Conservation (phyloP, 352 stramenopile genomes). For the Phytophthora pluvialis region DNA sequence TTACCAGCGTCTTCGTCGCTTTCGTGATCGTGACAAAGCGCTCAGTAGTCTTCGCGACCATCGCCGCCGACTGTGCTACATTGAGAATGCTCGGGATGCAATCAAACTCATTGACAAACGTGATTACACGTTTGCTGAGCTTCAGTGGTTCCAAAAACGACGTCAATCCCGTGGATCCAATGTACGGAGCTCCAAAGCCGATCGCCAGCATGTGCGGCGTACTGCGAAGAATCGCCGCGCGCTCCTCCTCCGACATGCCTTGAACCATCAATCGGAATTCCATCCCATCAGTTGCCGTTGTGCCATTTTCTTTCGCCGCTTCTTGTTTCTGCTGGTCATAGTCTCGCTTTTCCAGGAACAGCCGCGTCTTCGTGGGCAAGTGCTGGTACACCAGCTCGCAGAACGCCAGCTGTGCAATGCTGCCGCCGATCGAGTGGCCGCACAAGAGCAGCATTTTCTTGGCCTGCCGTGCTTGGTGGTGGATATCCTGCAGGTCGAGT, state of each 20-base stretch:
- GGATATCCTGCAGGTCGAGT: slow-evolving; percentile 58
- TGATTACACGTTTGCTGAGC: slow-evolving; percentile 63
- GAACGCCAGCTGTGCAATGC: slow-evolving; percentile 80
- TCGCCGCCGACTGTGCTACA: slow-evolving; percentile 74
- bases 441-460: slow-evolving; percentile 80
- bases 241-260: slow-evolving; percentile 28
- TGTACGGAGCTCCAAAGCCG: slow-evolving; percentile 81
- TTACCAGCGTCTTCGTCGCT: slow-evolving; percentile 75
- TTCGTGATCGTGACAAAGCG: slow-evolving; percentile 83
- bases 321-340: slow-evolving; percentile 54
- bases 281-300: slow-evolving; percentile 18
- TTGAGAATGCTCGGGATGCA: slow-evolving; percentile 89
- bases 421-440: slow-evolving; percentile 85
- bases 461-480: slow-evolving; percentile 47
- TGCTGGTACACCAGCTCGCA: slow-evolving; percentile 80
- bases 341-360: slow-evolving; percentile 70
- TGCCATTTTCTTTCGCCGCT: slow-evolving; percentile 16
- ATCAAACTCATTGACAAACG: slow-evolving; percentile 88
- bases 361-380: slow-evolving; percentile 51
- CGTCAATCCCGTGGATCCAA: slow-evolving; percentile 53
- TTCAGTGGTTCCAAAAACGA: slow-evolving; percentile 60
- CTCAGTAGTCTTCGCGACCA: slow-evolving; percentile 82
- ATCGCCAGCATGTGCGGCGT: slow-evolving; percentile 67
- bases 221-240: slow-evolving; percentile 28
- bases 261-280: slow-evolving; percentile 35